Conservation (phyloP, 192 early-diverging fungal genomes). For the Coemansia sp. region DNA sequence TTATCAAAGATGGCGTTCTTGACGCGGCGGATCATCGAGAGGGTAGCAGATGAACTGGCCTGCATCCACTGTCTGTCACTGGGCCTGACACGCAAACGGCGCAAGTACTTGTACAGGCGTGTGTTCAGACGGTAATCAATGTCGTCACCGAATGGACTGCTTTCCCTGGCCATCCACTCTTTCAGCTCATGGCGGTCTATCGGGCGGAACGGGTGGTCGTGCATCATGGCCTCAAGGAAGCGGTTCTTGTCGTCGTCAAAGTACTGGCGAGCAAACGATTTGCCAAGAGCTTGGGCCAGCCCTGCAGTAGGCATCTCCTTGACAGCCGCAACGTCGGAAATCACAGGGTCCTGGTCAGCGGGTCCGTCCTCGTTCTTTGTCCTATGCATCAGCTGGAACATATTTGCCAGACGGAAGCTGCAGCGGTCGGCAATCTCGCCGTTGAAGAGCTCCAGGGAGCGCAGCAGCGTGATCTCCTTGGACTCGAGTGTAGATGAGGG, state of each 20-base stretch:
- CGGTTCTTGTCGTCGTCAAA: slow-evolving; percentile 19
- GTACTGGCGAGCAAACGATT: slow-evolving; percentile 39
- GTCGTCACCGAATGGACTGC: slow-evolving; percentile 40
- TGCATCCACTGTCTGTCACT: slow-evolving; percentile 45
- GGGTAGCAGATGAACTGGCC: slow-evolving; percentile 39
- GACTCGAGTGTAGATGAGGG: slow-evolving; percentile 22
- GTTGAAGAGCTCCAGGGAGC: slow-evolving; percentile 42
- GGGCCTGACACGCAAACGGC: slow-evolving; percentile 29
- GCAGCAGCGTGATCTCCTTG: slow-evolving; percentile 41
- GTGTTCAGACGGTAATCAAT: slow-evolving; percentile 39
- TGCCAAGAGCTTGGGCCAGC: slow-evolving; percentile 28
- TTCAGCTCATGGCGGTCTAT: slow-evolving; percentile 38
- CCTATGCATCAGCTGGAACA: slow-evolving; percentile 21
- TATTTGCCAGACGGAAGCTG: slow-evolving; percentile 17
- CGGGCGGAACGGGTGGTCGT: slow-evolving; percentile 51
- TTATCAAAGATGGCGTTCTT: slow-evolving; percentile 22
- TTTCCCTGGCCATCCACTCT: slow-evolving; percentile 27
- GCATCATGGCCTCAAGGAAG: slow-evolving; percentile 46
- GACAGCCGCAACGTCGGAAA: slow-evolving; percentile 7
- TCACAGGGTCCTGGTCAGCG: slow-evolving; percentile 5
- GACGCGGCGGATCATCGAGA: slow-evolving; percentile 45
- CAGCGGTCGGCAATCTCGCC: slow-evolving; percentile 31
- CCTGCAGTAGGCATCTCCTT: slow-evolving; percentile 14
- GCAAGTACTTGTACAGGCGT: slow-evolving; percentile 40
- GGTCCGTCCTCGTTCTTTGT: slow-evolving; percentile 22